Evolutionary conservation across 805 yeast species (phyloP).

Genomic region (Hemisphaericaspora nanyangensis): DNA sequence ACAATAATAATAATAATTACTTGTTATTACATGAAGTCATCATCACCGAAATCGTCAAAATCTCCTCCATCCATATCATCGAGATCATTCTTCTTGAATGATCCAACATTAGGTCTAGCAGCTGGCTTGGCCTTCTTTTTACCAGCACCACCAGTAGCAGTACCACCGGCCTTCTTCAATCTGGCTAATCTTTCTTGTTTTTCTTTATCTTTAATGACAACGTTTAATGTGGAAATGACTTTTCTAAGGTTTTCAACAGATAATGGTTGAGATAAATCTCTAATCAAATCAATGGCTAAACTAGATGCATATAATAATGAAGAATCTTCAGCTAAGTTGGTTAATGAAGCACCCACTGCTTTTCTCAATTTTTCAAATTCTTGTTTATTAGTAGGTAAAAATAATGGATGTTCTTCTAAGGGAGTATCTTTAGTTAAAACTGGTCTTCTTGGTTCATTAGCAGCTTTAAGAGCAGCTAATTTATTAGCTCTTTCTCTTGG

Average conservation of each 20-base stretch:
- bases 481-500: conserved; percentile 50
- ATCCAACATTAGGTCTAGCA: conserved; percentile 55
- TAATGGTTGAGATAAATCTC: conserved; percentile 82
- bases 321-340: conserved; percentile 49
- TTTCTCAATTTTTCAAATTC: conserved; percentile 57
- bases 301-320: conserved; percentile 65
- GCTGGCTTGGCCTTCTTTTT: conserved; percentile 87
- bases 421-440: conserved; percentile 59
- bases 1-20: neutral
- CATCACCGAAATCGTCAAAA: conserved; percentile 67
- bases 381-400: conserved; percentile 73
- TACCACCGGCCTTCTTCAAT: conserved; percentile 75
- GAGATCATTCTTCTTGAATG: conserved; percentile 61
- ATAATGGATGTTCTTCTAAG: conserved; percentile 71
- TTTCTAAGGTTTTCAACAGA: conserved; percentile 79
- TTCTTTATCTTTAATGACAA: conserved; percentile 78
- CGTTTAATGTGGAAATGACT: conserved; percentile 79
- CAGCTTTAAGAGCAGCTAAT: conserved; percentile 38
- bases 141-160: conserved; percentile 90
- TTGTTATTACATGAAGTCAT: conserved; percentile 84
- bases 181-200: conserved; percentile 88
- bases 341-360: conserved; percentile 19
- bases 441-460: conserved; percentile 24
- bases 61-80: conserved; percentile 49
- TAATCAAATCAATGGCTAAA: conserved; percentile 78